Evolutionary conservation across 1,139 yeast genomes (phyloP).

Genomic region (Fermentozyma sake): DNA sequence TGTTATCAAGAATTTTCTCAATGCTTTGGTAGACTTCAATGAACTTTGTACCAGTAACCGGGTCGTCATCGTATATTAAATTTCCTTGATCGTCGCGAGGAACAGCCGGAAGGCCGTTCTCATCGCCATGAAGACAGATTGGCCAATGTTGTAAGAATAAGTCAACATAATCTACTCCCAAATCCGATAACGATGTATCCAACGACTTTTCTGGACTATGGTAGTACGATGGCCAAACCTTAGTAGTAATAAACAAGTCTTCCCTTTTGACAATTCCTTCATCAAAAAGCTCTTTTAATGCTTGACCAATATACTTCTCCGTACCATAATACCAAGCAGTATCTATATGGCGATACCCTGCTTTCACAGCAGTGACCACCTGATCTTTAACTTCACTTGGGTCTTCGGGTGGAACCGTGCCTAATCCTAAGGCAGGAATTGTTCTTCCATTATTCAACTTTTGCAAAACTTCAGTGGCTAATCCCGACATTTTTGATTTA

Average conservation of each 20-base stretch:
- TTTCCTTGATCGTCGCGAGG: constrained; percentile 40
- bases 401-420: constrained; percentile 33
- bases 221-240: constrained; percentile 49
- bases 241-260: constrained; percentile 56
- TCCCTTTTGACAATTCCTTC: constrained; percentile 50
- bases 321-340: constrained; percentile 48
- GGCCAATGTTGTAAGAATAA: constrained; percentile 65
- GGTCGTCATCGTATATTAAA: constrained; percentile 38
- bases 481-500: constrained; percentile 4
- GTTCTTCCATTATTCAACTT: constrained; percentile 27
- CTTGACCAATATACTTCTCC: constrained; percentile 48
- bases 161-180: constrained; percentile 57
- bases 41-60: constrained; percentile 33
- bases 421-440: constrained; percentile 39
- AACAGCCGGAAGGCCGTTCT: constrained; percentile 30
- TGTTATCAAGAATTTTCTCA: constrained; percentile 37
- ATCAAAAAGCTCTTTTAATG: constrained; percentile 42
- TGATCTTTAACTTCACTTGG: constrained; percentile 31
- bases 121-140: constrained; percentile 32
- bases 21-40: constrained; percentile 45
- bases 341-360: constrained; percentile 40
- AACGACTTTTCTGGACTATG: constrained; percentile 36
- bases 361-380: constrained; percentile 35
- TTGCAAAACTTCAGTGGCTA: constrained; percentile 23
- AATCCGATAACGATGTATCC: constrained; percentile 27